phyloP scores from a whole-genome alignment of 2,329 filamentous ascomycete genomes.

The Diplodia mutila region DNA sequence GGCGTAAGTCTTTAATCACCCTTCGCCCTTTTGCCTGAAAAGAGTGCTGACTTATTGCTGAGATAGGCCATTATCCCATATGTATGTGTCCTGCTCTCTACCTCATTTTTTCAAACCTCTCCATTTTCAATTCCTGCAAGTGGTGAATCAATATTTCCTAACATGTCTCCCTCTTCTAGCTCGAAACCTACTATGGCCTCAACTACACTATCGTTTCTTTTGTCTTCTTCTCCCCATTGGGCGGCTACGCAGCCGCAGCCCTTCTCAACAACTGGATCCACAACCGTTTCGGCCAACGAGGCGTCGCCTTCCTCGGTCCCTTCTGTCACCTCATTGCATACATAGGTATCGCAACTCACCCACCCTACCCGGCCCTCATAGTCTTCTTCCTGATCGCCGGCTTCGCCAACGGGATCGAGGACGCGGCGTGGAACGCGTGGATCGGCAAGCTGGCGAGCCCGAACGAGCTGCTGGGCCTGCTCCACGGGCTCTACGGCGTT shows the following conservation, averaged over 20 bases:
- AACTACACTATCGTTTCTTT: slow-evolving; percentile 67
- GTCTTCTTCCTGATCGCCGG: slow-evolving; percentile 68
- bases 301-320: slow-evolving; percentile 69
- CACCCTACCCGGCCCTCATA: slow-evolving; percentile 69
- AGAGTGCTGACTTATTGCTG: neutral
- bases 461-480: slow-evolving; percentile 72
- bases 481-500: slow-evolving; percentile 73
- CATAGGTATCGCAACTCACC: slow-evolving; percentile 66
- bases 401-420: slow-evolving; percentile 71
- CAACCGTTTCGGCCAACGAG: slow-evolving; percentile 66
- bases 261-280: slow-evolving; percentile 46
- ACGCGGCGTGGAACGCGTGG: slow-evolving; percentile 64
- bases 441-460: slow-evolving; percentile 72
- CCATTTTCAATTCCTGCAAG: too few relatives aligned
- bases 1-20: slow-evolving; percentile 52
- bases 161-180: slow-evolving; percentile 40
- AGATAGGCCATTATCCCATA: slow-evolving; percentile 53
- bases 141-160: neutral
- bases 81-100: slow-evolving; percentile 37
- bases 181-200: slow-evolving; percentile 65
- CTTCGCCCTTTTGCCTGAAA: neutral
- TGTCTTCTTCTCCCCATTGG: slow-evolving; percentile 67
- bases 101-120: neutral
- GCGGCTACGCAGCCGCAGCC: slow-evolving; percentile 55
- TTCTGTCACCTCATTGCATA: slow-evolving; percentile 66